These are phyloP conservation scores for Fusarium sp. DNA, from an alignment of 2,329 filamentous ascomycete species.

Conservation along the genomic window DNA sequence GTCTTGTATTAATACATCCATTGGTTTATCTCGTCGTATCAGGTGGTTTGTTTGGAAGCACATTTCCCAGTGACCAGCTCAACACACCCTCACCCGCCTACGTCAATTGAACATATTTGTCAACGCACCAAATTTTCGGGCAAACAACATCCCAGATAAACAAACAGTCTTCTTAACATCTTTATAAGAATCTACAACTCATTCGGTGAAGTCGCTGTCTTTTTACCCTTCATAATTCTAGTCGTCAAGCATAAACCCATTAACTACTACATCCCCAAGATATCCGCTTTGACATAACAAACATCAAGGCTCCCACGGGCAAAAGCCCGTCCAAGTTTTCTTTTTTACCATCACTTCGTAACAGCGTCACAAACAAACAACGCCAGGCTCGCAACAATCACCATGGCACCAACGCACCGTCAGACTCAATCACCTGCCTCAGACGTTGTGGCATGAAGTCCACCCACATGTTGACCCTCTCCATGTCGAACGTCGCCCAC, in stretches of 20 bases:
- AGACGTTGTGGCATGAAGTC: constrained; percentile 56
- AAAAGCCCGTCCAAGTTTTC: background rate
- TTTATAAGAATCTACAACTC: constrained; percentile 1
- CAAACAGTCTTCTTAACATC: background rate
- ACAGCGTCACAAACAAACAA: constrained; percentile 20
- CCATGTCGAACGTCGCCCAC: constrained; percentile 51
- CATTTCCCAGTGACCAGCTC: too few relatives aligned
- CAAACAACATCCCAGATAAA: background rate
- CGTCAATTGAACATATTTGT: too few relatives aligned
- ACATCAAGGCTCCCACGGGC: background rate
- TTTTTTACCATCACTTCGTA: constrained; percentile 28
- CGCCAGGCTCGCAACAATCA: constrained; percentile 41
- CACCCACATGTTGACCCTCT: constrained; percentile 56
- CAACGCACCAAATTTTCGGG: background rate
- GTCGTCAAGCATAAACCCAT: background rate
- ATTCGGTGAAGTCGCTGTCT: background rate
- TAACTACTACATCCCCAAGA: background rate
- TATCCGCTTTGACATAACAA: background rate
- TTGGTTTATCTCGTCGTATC: too few relatives aligned
- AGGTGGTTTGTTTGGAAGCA: too few relatives aligned
- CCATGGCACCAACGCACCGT: constrained; percentile 54
- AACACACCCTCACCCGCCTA: too few relatives aligned
- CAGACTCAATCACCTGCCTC: constrained; percentile 51
- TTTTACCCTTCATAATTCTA: background rate
- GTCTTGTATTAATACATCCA: too few relatives aligned